Conservation (phyloP, 305 asterid genomes). For the Salvia sclarea region DNA sequence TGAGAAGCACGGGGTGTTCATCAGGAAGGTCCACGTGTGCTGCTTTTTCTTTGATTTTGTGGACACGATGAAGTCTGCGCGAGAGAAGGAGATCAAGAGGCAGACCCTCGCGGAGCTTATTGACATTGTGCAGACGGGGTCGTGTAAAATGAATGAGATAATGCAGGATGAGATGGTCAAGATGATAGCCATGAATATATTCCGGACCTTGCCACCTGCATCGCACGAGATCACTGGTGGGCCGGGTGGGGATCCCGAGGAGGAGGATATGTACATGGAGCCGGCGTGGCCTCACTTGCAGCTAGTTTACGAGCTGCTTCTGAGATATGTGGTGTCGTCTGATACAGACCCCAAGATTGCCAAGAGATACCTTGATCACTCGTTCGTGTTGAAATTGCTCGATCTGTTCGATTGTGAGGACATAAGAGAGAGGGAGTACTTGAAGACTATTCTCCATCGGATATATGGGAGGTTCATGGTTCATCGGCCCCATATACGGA, state of each 20-base stretch:
- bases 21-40: slow-evolving; percentile 69
- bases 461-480: slow-evolving; percentile 92
- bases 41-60: slow-evolving; percentile 64
- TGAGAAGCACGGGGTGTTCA: slow-evolving; percentile 66
- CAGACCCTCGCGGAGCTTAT: slow-evolving; percentile 73
- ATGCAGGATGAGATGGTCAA: slow-evolving; percentile 85
- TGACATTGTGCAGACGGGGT: slow-evolving; percentile 69
- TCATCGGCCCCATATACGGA: slow-evolving; percentile 84
- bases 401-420: slow-evolving; percentile 83
- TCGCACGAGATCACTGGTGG: slow-evolving; percentile 54
- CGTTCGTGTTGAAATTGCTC: slow-evolving; percentile 64
- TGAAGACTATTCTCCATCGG: slow-evolving; percentile 84
- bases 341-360: slow-evolving; percentile 74
- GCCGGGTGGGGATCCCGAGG: slow-evolving; percentile 68
- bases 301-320: slow-evolving; percentile 67
- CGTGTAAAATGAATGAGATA: slow-evolving; percentile 79
- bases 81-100: slow-evolving; percentile 92
- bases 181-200: slow-evolving; percentile 72
- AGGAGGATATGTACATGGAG: slow-evolving; percentile 75
- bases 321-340: slow-evolving; percentile 63
- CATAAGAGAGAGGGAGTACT: slow-evolving; percentile 81
- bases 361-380: slow-evolving; percentile 74
- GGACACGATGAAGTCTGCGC: slow-evolving; percentile 64
- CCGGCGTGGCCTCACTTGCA: slow-evolving; percentile 94
- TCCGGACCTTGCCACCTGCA: slow-evolving; percentile 73